Conservation (phyloP, 345 rosid genomes). For the Euphorbia peplus region DNA sequence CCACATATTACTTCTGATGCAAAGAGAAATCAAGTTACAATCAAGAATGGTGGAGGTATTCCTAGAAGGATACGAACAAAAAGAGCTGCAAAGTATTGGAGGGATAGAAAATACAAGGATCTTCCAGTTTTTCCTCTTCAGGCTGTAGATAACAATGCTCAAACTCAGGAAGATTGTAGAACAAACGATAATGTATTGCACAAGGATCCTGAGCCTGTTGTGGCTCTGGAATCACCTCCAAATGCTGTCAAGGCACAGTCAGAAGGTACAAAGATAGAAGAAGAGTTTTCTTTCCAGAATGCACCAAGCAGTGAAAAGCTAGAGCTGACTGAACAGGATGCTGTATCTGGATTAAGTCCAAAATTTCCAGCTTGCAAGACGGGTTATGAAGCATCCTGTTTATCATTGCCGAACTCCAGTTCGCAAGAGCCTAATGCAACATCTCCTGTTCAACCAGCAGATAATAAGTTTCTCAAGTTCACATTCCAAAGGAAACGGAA, state of each 20-base stretch:
- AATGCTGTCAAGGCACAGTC: slow-evolving; percentile 23
- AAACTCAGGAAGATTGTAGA: slow-evolving; percentile 21
- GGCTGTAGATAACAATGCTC: slow-evolving; percentile 14
- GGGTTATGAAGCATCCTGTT: slow-evolving; percentile 22
- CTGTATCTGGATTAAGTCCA: slow-evolving; percentile 23
- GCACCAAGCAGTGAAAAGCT: slow-evolving; percentile 18
- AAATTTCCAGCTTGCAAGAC: slow-evolving; percentile 31
- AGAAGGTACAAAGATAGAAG: slow-evolving; percentile 20
- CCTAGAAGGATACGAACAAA: slow-evolving; percentile 24
- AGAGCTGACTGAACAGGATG: slow-evolving; percentile 30
- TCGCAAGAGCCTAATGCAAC: slow-evolving; percentile 32
- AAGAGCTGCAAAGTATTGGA: slow-evolving; percentile 39
- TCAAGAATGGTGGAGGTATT: slow-evolving; percentile 14
- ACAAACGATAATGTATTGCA: slow-evolving; percentile 20
- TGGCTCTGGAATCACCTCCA: slow-evolving; percentile 22
- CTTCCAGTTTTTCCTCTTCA: slow-evolving; percentile 15
- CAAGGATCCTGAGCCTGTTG: slow-evolving; percentile 20
- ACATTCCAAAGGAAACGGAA: slow-evolving; percentile 80
- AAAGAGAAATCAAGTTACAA: slow-evolving; percentile 24
- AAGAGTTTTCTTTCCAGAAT: slow-evolving; percentile 17
- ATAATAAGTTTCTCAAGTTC: slow-evolving; percentile 56
- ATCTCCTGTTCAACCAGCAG: slow-evolving; percentile 27
- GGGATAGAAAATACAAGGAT: slow-evolving; percentile 14
- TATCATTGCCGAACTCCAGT: slow-evolving; percentile 19
- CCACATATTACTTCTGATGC: slow-evolving; percentile 19